Evolutionary conservation across 2,329 filamentous ascomycete species (phyloP).

Genomic region (Colletotrichum truncatum): DNA sequence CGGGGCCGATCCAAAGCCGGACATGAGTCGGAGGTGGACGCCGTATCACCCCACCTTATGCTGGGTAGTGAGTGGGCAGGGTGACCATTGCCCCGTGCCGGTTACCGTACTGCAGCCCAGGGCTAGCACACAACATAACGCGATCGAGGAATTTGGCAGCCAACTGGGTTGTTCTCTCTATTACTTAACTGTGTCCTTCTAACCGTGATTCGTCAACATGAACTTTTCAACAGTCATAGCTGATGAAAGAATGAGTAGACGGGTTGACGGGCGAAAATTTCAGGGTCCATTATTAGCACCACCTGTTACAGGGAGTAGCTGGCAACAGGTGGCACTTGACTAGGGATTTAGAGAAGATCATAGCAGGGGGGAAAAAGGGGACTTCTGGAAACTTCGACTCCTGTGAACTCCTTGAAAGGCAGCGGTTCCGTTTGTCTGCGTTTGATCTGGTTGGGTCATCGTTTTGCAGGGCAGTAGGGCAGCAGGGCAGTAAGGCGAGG

Average conservation of each 20-base stretch:
- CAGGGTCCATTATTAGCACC: conserved; percentile 17
- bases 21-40: conserved; percentile 19
- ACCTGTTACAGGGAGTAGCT: conserved; percentile 7
- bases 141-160: neutral
- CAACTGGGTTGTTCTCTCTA: neutral
- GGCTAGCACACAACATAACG: neutral
- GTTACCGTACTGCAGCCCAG: neutral
- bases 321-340: neutral
- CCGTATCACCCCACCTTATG: neutral
- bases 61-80: neutral
- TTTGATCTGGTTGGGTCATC: neutral
- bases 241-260: neutral
- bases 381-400: conserved; percentile 15
- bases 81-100: neutral
- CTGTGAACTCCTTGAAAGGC: neutral
- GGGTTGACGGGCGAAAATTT: neutral
- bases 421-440: neutral
- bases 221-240: neutral
- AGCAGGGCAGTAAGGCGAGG: too few relatives aligned
- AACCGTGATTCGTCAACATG: neutral
- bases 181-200: neutral
- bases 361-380: neutral
- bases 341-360: neutral
- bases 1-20: conserved; percentile 11
- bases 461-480: neutral